A percentile compares a stretch with the other conserved stretches of the same genome.
phyloP scores from a whole-genome alignment of 192 early-diverging fungal species.

The Rhizophagus prolifer region DNA sequence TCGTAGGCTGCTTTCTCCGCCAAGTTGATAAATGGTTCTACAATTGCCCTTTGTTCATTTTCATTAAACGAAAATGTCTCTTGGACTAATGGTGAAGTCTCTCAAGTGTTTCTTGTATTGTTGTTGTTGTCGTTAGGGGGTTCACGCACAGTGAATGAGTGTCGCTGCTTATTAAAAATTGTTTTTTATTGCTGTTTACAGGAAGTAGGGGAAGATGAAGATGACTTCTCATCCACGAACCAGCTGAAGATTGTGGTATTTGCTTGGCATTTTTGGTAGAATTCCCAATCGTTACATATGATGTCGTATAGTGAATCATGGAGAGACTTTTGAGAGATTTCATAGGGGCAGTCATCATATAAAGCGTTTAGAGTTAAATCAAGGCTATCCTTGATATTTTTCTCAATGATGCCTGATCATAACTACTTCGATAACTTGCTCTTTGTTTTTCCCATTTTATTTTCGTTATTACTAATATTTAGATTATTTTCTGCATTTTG shows the following conservation, averaged over 20 bases:
- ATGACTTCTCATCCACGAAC: slow-evolving; percentile 15
- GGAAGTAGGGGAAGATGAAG: slow-evolving; percentile 1
- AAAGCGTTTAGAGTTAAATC: slow-evolving; percentile 4
- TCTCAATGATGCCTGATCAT: slow-evolving; percentile 14
- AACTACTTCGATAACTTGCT: slow-evolving; percentile 9
- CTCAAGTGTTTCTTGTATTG: background rate
- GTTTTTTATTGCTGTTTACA: slow-evolving; percentile 1
- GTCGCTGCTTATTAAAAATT: slow-evolving; percentile 4
- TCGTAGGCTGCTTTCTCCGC: slow-evolving; percentile 8
- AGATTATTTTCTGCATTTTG: too few species aligned
- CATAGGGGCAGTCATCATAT: background rate
- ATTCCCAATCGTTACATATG: slow-evolving; percentile 1
- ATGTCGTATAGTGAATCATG: slow-evolving; percentile 18
- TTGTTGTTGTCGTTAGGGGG: background rate
- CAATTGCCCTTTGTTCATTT: background rate
- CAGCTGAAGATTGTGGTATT: slow-evolving; percentile 18
- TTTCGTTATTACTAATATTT: too few species aligned
- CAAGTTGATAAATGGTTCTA: background rate
- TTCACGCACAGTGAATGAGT: slow-evolving; percentile 20
- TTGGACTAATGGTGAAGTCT: background rate
- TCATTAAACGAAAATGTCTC: slow-evolving; percentile 8
- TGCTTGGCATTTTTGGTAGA: slow-evolving; percentile 18
- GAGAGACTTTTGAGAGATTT: slow-evolving; percentile 2
- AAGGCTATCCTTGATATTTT: slow-evolving; percentile 4
- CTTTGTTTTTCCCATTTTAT: too few species aligned